Evolutionary conservation across 371 early-diverging fungal species (phyloP).

Genomic region (Gilbertella persicaria): DNA sequence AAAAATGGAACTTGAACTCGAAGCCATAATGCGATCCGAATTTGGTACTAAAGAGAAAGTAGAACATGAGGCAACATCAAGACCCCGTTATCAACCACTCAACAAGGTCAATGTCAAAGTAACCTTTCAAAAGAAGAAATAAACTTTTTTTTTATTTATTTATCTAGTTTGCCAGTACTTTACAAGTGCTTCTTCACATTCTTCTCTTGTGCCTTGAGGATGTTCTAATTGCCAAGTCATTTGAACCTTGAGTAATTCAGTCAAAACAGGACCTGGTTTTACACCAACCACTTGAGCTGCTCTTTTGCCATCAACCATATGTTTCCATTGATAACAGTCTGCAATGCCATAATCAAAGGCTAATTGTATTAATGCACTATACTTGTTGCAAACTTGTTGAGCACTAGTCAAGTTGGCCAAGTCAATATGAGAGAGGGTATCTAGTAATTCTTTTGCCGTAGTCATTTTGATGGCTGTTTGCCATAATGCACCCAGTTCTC

Average conservation of each 20-base stretch:
- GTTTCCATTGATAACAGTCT: constrained; percentile 62
- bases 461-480: constrained; percentile 60
- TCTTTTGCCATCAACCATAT: constrained; percentile 68
- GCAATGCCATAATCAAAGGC: constrained; percentile 48
- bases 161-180: constrained; percentile 32
- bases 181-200: constrained; percentile 53
- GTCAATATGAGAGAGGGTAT: constrained; percentile 9
- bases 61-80: background rate
- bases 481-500: constrained; percentile 65
- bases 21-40: constrained; percentile 21
- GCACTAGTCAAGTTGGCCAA: too few relatives aligned
- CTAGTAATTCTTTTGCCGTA: constrained; percentile 53
- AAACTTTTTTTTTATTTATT: background rate
- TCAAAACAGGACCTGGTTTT: constrained; percentile 66
- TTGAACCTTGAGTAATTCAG: constrained; percentile 50
- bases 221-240: constrained; percentile 79
- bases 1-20: constrained; percentile 26
- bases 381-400: constrained; percentile 30
- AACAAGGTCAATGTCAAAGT: constrained; percentile 24
- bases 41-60: constrained; percentile 5
- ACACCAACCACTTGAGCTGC: constrained; percentile 59
- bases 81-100: constrained; percentile 23
- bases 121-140: constrained; percentile 20
- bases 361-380: constrained; percentile 34
- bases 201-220: constrained; percentile 60